Evolutionary conservation across 129 eudicot species (phyloP).

Genomic region (Chrysanthemum makinoi): DNA sequence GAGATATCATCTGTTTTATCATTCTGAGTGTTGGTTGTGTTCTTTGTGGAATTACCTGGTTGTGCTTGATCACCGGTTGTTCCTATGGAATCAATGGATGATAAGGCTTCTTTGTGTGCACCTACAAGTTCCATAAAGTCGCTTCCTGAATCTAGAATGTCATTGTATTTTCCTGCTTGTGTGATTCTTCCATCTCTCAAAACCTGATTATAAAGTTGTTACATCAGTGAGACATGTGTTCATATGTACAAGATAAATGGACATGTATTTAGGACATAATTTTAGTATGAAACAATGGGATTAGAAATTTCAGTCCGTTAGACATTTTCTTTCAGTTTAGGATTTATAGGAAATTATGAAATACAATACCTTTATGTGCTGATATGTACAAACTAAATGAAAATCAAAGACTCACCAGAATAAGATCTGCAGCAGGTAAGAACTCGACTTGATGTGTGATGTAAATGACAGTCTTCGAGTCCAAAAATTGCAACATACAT

Average conservation of each 20-base stretch:
- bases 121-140: conserved; percentile 27
- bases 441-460: conserved; percentile 38
- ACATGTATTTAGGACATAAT: no score
- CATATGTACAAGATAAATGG: no score
- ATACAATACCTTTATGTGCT: no score
- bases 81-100: conserved; percentile 12
- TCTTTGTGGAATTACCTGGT: not conserved
- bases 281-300: no score
- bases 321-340: no score
- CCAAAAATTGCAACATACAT: conserved; percentile 21
- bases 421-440: conserved; percentile 36
- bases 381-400: not conserved
- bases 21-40: not conserved
- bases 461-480: conserved; percentile 27
- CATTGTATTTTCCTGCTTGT: conserved; percentile 24
- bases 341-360: no score
- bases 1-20: conserved; percentile 20
- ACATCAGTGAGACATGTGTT: no score
- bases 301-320: no score
- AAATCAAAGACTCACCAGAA: conserved; percentile 26
- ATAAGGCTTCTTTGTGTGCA: conserved; percentile 30
- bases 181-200: conserved; percentile 28
- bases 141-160: conserved; percentile 21
- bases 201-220: conserved; percentile 9
- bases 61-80: not conserved